Percentiles rank a stretch among this genome's conserved stretches.
Conservation (phyloP, 345 rosid species). For the Hibiscus tridactylites region DNA sequence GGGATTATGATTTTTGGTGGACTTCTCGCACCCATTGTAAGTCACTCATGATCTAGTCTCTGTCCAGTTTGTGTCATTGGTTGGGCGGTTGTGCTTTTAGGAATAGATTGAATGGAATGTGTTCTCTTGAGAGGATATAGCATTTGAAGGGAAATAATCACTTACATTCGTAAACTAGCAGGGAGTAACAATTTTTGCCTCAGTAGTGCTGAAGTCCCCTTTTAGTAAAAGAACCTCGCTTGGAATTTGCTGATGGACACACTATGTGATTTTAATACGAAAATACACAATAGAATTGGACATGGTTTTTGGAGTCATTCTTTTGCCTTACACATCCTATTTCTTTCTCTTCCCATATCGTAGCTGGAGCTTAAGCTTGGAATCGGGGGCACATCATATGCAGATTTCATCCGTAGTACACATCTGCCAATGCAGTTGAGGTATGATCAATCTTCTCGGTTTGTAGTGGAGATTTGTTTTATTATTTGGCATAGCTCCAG, state of each 20-base stretch:
- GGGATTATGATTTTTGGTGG: slow-evolving; percentile 92
- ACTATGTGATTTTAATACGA: neutral
- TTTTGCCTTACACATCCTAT: neutral
- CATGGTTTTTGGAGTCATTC: neutral
- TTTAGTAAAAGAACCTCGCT: neutral
- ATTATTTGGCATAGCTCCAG: neutral
- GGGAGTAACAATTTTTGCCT: neutral
- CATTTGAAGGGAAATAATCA: neutral
- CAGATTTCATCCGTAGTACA: slow-evolving; percentile 62
- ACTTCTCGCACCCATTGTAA: slow-evolving; percentile 76
- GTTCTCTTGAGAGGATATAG: neutral
- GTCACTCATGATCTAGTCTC: slow-evolving; percentile 15
- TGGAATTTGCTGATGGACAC: neutral
- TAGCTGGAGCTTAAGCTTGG: slow-evolving; percentile 96
- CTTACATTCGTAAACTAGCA: neutral
- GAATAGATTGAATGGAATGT: neutral
- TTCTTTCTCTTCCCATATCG: slow-evolving; percentile 9
- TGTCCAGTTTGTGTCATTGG: neutral
- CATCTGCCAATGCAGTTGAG: slow-evolving; percentile 93
- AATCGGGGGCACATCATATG: slow-evolving; percentile 86
- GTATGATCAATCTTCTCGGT: slow-evolving; percentile 24
- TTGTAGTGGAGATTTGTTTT: neutral
- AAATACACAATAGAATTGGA: neutral
- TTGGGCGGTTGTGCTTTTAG: neutral
- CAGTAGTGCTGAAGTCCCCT: neutral